These are phyloP conservation scores for Backusella sp. DNA, from an alignment of 192 early-diverging fungal species.

Conservation along the genomic window DNA sequence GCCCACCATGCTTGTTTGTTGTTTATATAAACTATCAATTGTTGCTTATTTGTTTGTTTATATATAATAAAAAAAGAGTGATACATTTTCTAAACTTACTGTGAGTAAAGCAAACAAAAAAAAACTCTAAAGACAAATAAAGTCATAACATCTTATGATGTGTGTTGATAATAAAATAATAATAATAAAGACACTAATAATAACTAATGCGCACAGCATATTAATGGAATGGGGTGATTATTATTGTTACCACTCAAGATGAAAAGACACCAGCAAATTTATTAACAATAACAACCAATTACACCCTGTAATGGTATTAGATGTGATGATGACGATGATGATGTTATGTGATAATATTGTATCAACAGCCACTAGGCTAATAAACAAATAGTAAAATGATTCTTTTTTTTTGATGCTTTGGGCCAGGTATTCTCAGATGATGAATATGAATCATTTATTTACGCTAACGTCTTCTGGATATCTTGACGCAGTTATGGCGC, in stretches of 20 bases:
- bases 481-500: neutral
- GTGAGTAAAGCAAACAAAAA: neutral
- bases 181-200: neutral
- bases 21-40: constrained; percentile 1
- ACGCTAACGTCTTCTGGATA: neutral
- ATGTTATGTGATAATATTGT: neutral
- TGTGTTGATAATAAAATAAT: neutral
- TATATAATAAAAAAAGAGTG: neutral
- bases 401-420: neutral
- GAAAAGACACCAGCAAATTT: no score
- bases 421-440: neutral
- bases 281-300: no score
- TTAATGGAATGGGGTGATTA: no score
- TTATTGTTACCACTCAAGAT: no score
- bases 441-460: neutral
- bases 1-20: neutral
- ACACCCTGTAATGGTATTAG: no score
- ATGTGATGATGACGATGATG: neutral
- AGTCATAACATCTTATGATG: neutral
- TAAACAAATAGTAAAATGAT: neutral
- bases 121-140: neutral
- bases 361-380: neutral
- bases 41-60: neutral
- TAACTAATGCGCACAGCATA: no score
- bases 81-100: neutral